Evolutionary conservation across 2,329 filamentous ascomycete species (phyloP).

Genomic region (Cladosporium velox): DNA sequence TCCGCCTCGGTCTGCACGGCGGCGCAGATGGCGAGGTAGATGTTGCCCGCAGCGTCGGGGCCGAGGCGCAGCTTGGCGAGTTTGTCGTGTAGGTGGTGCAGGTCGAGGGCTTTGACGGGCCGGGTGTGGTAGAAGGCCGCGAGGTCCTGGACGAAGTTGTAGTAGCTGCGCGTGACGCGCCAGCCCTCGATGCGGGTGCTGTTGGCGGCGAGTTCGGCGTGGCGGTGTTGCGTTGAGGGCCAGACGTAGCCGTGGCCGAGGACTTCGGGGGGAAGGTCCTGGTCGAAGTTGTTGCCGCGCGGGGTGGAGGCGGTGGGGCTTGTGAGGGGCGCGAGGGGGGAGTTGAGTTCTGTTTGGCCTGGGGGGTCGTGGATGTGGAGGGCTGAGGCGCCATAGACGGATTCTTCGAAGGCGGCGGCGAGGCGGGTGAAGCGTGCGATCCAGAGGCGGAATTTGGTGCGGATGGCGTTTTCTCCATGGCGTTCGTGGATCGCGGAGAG

Average conservation of each 20-base stretch:
- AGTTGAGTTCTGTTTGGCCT: constrained; percentile 84
- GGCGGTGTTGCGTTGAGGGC: constrained; percentile 77
- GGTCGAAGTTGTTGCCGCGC: not conserved
- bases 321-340: constrained; percentile 46
- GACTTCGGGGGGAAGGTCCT: constrained; percentile 33
- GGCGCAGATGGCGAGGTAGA: constrained; percentile 81
- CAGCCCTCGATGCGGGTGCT: constrained; percentile 94
- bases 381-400: constrained; percentile 88
- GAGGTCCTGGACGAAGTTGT: constrained; percentile 72
- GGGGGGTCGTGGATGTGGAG: constrained; percentile 65
- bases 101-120: constrained; percentile 77
- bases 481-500: constrained; percentile 79
- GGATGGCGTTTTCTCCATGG: constrained; percentile 85
- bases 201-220: constrained; percentile 85
- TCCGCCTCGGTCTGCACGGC: constrained; percentile 66
- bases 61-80: constrained; percentile 79
- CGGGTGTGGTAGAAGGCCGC: constrained; percentile 37
- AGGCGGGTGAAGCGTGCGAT: constrained; percentile 92
- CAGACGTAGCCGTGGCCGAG: constrained; percentile 91
- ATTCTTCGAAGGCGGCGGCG: constrained; percentile 91
- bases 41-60: constrained; percentile 73
- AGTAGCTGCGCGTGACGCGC: constrained; percentile 93
- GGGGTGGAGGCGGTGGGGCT: constrained; percentile 18
- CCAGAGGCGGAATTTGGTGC: constrained; percentile 92
- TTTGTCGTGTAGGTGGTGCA: constrained; percentile 90